Percentiles rank a stretch among this genome's conserved stretches.
Evolutionary conservation across 768 basidiomycete species (phyloP).

Genomic region (Postia placenta): DNA sequence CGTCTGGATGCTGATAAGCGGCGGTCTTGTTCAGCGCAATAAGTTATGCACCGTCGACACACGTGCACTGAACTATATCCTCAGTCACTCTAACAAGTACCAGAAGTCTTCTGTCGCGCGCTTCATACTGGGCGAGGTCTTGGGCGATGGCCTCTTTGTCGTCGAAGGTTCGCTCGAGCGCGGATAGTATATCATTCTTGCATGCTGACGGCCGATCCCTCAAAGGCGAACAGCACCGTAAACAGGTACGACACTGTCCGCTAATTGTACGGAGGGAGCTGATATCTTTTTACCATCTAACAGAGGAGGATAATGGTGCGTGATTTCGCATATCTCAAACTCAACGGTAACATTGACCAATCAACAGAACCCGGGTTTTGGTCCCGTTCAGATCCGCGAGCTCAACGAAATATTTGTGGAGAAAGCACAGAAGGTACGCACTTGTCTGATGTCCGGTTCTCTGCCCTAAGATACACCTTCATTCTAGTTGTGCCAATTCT

Average conservation of each 20-base stretch:
- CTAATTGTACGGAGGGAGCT: too few relatives aligned
- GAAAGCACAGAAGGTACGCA: slow-evolving; percentile 45
- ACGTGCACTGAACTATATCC: slow-evolving; percentile 58
- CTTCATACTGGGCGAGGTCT: slow-evolving; percentile 31
- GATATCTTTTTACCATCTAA: too few relatives aligned
- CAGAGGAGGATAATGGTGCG: background rate
- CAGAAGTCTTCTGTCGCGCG: slow-evolving; percentile 44
- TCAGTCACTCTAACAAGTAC: slow-evolving; percentile 52
- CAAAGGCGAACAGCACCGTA: background rate
- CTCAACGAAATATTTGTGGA: slow-evolving; percentile 51
- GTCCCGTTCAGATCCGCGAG: slow-evolving; percentile 49
- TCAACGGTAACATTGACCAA: background rate
- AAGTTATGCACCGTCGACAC: slow-evolving; percentile 35
- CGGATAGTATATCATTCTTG: too few relatives aligned
- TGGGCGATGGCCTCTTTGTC: slow-evolving; percentile 36
- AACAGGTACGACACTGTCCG: background rate
- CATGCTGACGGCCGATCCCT: background rate
- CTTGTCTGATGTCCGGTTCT: too few relatives aligned
- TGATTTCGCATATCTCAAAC: too few relatives aligned
- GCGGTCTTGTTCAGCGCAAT: too few relatives aligned
- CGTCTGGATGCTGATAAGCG: background rate
- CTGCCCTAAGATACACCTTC: background rate
- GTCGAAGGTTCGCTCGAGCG: background rate
- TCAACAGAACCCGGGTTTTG: slow-evolving; percentile 67
- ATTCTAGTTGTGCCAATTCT: slow-evolving; percentile 6